phyloP scores from a whole-genome alignment of 805 yeast species.

The Sugiyamaella chiloensis region DNA sequence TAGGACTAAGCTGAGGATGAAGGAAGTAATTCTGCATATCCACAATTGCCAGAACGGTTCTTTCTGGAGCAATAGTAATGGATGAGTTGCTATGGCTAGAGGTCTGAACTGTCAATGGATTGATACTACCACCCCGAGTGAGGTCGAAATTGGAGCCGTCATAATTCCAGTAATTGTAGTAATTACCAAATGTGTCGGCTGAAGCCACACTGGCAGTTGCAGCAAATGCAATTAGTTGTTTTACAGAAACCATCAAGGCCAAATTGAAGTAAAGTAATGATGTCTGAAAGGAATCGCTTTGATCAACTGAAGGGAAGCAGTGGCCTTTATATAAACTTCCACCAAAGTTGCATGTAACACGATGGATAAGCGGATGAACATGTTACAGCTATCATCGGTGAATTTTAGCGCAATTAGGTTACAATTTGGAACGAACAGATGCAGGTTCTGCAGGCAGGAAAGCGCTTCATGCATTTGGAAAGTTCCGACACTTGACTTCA shows the following conservation, averaged over 20 bases:
- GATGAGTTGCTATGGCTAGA: background rate
- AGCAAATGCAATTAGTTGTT: background rate
- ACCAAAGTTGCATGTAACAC: too few species aligned
- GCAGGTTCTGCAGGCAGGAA: too few species aligned
- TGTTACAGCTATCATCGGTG: too few species aligned
- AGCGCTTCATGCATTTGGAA: too few species aligned
- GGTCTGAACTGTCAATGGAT: background rate
- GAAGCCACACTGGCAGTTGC: background rate
- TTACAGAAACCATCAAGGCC: background rate
- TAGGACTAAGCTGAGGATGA: conserved; percentile 2
- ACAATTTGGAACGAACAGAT: too few species aligned
- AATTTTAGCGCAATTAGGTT: too few species aligned
- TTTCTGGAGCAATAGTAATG: conserved; percentile 2
- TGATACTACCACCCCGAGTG: background rate
- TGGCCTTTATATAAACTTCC: too few species aligned
- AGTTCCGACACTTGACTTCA: too few species aligned
- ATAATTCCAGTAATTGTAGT: background rate
- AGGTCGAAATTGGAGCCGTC: background rate
- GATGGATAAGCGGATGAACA: too few species aligned
- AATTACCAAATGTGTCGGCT: background rate
- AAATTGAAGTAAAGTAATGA: too few species aligned
- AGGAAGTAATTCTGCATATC: conserved; percentile 7
- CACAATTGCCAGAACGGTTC: conserved; percentile 5
- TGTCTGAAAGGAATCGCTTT: too few species aligned
- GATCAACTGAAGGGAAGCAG: too few species aligned